phyloP scores from a whole-genome alignment of 2,329 filamentous ascomycete genomes.

The Aureobasidium zeae region DNA sequence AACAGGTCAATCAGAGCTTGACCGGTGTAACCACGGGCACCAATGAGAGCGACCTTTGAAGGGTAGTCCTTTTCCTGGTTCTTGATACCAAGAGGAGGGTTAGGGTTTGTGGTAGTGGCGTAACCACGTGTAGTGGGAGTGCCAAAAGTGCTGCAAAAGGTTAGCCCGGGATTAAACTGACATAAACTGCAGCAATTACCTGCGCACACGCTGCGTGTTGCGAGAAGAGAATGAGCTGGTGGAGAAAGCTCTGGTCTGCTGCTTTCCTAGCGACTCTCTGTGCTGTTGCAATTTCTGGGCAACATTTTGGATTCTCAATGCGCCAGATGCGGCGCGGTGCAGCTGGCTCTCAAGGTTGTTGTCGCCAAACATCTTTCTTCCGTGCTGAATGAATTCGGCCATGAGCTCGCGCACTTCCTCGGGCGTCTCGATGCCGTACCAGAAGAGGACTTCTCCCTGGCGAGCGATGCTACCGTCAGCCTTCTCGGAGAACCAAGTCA shows the following conservation, averaged over 20 bases:
- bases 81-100: slow-evolving; percentile 80
- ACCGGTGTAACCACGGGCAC: slow-evolving; percentile 87
- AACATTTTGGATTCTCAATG: slow-evolving; percentile 48
- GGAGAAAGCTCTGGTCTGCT: slow-evolving; percentile 61
- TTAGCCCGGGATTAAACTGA: background rate
- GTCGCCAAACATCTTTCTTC: slow-evolving; percentile 78
- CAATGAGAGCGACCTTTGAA: slow-evolving; percentile 76
- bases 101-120: slow-evolving; percentile 67
- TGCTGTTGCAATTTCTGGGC: slow-evolving; percentile 35
- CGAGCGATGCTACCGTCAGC: slow-evolving; percentile 82
- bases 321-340: slow-evolving; percentile 64
- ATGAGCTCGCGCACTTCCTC: slow-evolving; percentile 77
- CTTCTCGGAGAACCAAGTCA: slow-evolving; percentile 98
- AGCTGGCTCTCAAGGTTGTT: slow-evolving; percentile 82
- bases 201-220: slow-evolving; percentile 15
- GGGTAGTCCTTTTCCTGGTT: slow-evolving; percentile 74
- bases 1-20: slow-evolving; percentile 82
- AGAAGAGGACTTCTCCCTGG: slow-evolving; percentile 79
- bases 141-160: slow-evolving; percentile 1
- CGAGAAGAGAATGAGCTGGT: slow-evolving; percentile 39
- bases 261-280: slow-evolving; percentile 23
- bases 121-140: slow-evolving; percentile 37
- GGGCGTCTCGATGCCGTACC: slow-evolving; percentile 78
- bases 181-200: background rate
- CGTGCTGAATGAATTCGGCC: slow-evolving; percentile 73